A percentile compares a stretch with the other conserved stretches of the same genome.
phyloP scores from a whole-genome alignment of 2,329 filamentous ascomycete genomes.

The Colletotrichum sp. region DNA sequence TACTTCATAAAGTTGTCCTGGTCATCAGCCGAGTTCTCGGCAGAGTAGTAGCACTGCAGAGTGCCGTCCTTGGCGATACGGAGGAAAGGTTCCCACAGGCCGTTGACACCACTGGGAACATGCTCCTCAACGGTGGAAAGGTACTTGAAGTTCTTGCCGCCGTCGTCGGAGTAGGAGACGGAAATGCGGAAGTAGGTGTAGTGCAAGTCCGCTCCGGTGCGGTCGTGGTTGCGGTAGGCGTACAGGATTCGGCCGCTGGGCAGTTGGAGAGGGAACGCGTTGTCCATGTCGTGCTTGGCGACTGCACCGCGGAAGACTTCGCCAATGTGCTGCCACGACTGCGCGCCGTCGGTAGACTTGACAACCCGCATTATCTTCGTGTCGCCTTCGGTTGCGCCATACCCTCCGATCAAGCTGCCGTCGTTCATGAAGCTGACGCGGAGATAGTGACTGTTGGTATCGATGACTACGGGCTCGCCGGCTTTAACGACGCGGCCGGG shows the following conservation, averaged over 20 bases:
- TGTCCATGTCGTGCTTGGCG: conserved; percentile 34
- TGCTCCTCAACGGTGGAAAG: conserved; percentile 32
- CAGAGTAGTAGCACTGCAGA: conserved; percentile 49
- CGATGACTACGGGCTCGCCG: conserved; percentile 28
- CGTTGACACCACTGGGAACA: conserved; percentile 29
- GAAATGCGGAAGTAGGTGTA: conserved; percentile 45
- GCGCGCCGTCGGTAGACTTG: conserved; percentile 29
- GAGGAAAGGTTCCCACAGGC: conserved; percentile 52
- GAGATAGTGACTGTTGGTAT: conserved; percentile 30
- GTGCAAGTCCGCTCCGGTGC: conserved; percentile 10
- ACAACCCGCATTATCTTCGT: conserved; percentile 28
- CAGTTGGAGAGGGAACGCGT: conserved; percentile 37
- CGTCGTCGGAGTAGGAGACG: conserved; percentile 44
- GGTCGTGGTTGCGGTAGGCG: conserved; percentile 42
- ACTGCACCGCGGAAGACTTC: conserved; percentile 22
- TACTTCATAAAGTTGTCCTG: conserved; percentile 47
- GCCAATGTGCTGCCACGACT: conserved; percentile 30
- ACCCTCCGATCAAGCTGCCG: conserved; percentile 32
- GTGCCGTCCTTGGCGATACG: conserved; percentile 39
- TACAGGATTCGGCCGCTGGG: conserved; percentile 38
- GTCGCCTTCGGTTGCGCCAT: conserved; percentile 26
- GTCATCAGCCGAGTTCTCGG: conserved; percentile 39
- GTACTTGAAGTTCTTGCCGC: conserved; percentile 40
- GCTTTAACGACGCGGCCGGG: conserved; percentile 1
- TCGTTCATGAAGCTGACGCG: conserved; percentile 30